Evolutionary conservation across 441 rosid genomes (phyloP).

Genomic region (Croton setiger): DNA sequence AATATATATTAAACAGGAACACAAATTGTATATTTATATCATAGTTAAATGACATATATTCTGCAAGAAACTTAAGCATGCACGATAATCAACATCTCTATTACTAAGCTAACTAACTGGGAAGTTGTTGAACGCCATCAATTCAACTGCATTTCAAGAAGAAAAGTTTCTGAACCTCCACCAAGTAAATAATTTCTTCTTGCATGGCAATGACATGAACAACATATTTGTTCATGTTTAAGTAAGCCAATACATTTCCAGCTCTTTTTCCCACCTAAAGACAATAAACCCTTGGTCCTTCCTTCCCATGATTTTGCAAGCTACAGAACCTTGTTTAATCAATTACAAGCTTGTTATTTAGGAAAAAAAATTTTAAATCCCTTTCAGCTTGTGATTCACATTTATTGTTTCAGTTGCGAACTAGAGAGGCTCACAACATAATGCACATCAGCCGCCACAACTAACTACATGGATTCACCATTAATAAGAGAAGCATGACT

Average conservation of each 20-base stretch:
- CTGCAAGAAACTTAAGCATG: slow-evolving; percentile 13
- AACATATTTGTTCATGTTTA: neutral
- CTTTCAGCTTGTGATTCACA: neutral
- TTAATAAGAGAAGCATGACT: slow-evolving; percentile 4
- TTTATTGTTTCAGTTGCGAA: neutral
- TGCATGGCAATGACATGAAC: neutral
- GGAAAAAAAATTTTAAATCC: neutral
- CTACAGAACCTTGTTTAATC: neutral
- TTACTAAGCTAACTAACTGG: neutral
- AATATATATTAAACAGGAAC: slow-evolving; percentile 11
- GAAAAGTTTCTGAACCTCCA: neutral
- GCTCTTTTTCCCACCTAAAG: neutral
- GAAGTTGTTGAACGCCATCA: neutral
- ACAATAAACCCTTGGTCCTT: neutral
- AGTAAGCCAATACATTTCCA: neutral
- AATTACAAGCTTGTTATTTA: neutral
- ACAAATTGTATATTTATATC: neutral
- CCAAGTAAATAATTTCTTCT: neutral
- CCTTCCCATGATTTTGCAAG: neutral
- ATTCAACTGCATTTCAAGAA: neutral
- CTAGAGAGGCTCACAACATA: neutral
- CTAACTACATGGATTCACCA: neutral
- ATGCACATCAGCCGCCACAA: neutral
- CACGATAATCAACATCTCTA: neutral
- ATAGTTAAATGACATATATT: slow-evolving; percentile 9